Base-by-base conservation (phyloP, 2,329 filamentous ascomycete genomes). In the Daldinia eschscholtzii region DNA sequence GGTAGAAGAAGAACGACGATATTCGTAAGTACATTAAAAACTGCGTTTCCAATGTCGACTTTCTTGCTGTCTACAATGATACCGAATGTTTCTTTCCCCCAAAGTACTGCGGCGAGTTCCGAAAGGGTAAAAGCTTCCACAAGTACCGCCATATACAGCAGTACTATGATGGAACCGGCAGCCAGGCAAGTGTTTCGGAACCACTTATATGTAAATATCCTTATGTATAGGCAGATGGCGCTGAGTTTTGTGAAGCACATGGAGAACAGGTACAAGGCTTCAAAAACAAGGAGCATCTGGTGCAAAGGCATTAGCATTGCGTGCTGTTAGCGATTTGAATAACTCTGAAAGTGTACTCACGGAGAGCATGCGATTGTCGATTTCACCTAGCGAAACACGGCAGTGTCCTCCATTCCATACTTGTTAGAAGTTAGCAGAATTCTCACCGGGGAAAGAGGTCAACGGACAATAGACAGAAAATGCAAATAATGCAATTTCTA, bases 21-120 rank as follows among this genome's bases (percentile, higher is more conserved):
- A 65, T 87, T 84, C 12, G 82, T 83, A 5, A 80, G 70, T 37
- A 86, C 83, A 57, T 83, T 85, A 67, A 83, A 82, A 0, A 80
- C 80, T 1, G 68, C 70, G 3, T 67, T 65, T 1, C 57, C 63
- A 3, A 70, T 55, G 73, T 75, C 79, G 52, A 78, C 77, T 28
- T 70, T 74, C 44, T 77, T 78, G 61, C 76, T 79, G 35, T 77
- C 70, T 7, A 72, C 23, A 12, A 46, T 18, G 20, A 23, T 20
- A 71, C 30, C 75, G 71, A 28, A 2, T 30, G 48, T 18, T 48
- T 44, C 74, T 64, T 63, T 76, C 71, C 76, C 73, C 64, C 77
- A 77, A 3, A 76, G 73, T 44, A 75, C 64, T 20, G 56, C 48
- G 37, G 76, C 70, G 2, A 73, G 62, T 18, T 65, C 37, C 20